Percentiles rank a stretch among this genome's conserved stretches.
These are phyloP conservation scores for Phylloporus sp. DNA, from an alignment of 1,284 basidiomycete species.

Conservation along the genomic window DNA sequence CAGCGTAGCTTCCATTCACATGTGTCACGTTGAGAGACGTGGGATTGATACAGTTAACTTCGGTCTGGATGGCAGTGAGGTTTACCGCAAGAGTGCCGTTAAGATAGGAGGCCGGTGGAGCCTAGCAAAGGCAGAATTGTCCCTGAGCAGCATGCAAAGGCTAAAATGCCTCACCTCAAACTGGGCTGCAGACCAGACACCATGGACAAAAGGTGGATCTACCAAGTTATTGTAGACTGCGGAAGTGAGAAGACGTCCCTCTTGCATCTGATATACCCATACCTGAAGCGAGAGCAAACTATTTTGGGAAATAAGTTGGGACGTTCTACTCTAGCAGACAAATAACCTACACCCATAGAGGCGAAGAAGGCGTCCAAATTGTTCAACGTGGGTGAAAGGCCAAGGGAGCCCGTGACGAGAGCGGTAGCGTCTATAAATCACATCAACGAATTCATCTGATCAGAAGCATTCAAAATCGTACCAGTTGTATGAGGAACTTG, in stretches of 20 bases:
- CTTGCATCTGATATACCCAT: slow-evolving; percentile 16
- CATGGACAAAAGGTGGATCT: slow-evolving; percentile 62
- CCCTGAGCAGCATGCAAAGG: not conserved
- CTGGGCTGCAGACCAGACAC: slow-evolving; percentile 57
- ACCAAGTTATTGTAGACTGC: slow-evolving; percentile 53
- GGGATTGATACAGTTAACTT: slow-evolving; percentile 55
- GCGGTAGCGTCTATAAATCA: slow-evolving; percentile 44
- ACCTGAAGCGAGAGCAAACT: slow-evolving; percentile 56
- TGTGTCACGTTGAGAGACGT: slow-evolving; percentile 37
- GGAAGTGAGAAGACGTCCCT: slow-evolving; percentile 33
- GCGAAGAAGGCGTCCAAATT: slow-evolving; percentile 62
- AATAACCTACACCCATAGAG: slow-evolving; percentile 59
- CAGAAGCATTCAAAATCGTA: slow-evolving; percentile 29
- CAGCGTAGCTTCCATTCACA: slow-evolving; percentile 36
- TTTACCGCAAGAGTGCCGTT: slow-evolving; percentile 63
- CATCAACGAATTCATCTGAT: slow-evolving; percentile 11
- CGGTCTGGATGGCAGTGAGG: slow-evolving; percentile 60
- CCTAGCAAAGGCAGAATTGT: slow-evolving; percentile 28
- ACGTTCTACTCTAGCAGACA: not conserved
- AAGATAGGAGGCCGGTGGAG: slow-evolving; percentile 48
- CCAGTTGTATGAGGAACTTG: slow-evolving; percentile 46
- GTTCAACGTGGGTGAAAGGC: slow-evolving; percentile 51
- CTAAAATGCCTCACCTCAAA: slow-evolving; percentile 50
- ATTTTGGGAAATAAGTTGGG: not conserved
- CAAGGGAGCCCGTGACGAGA: slow-evolving; percentile 50